phyloP scores from a whole-genome alignment of 345 rosid species.

The Eucalyptus rudis region DNA sequence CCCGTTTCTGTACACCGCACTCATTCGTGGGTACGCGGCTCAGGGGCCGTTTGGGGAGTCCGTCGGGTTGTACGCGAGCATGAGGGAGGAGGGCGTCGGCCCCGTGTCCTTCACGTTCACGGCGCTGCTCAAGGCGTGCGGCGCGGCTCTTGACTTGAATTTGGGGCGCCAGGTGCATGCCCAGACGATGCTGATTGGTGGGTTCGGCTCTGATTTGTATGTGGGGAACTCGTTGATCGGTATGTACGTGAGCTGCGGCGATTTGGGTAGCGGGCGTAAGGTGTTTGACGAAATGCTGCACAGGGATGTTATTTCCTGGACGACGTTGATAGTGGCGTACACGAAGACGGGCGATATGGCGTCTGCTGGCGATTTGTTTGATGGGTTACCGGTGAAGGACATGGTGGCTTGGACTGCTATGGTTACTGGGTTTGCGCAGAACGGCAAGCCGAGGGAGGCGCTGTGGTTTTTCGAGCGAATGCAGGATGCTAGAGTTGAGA shows the following conservation, averaged over 20 bases:
- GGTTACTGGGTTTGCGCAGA: slow-evolving; percentile 62
- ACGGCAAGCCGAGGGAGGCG: slow-evolving; percentile 59
- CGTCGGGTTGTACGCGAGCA: slow-evolving; percentile 18
- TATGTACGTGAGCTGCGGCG: slow-evolving; percentile 50
- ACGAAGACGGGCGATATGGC: slow-evolving; percentile 42
- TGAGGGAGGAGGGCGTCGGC: slow-evolving; percentile 32
- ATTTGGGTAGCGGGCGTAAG: slow-evolving; percentile 34
- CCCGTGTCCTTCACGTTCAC: slow-evolving; percentile 78
- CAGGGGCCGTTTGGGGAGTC: slow-evolving; percentile 28
- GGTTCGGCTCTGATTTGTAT: slow-evolving; percentile 45
- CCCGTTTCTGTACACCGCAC: slow-evolving; percentile 69
- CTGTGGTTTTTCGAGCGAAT: slow-evolving; percentile 41
- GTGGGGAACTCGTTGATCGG: slow-evolving; percentile 55
- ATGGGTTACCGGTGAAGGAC: slow-evolving; percentile 36
- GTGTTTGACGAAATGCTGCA: slow-evolving; percentile 68
- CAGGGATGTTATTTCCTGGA: slow-evolving; percentile 55
- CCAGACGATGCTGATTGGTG: slow-evolving; percentile 58
- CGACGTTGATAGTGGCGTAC: slow-evolving; percentile 49
- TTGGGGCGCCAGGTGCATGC: slow-evolving; percentile 65
- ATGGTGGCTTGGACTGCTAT: slow-evolving; percentile 73
- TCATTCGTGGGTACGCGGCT: slow-evolving; percentile 48
- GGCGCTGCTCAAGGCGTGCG: slow-evolving; percentile 59
- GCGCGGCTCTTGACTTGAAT: slow-evolving; percentile 13
- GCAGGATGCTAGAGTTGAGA: slow-evolving; percentile 32
- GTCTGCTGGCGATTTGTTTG: slow-evolving; percentile 55